These are phyloP conservation scores for Rhizopogon vinicolor DNA, from an alignment of 768 basidiomycete species.

Conservation along the genomic window DNA sequence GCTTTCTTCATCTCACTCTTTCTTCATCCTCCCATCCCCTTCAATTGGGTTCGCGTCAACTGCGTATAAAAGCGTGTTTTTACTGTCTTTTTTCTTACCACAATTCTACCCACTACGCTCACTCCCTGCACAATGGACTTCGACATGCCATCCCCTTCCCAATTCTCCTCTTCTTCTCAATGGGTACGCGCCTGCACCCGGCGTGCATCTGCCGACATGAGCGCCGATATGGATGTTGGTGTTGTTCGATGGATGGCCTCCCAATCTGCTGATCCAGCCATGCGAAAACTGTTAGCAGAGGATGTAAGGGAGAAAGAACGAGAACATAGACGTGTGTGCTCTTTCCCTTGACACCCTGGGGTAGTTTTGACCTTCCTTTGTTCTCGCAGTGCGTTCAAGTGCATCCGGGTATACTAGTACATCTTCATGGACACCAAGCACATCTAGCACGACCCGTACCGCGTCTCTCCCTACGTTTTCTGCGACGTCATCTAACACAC, in stretches of 20 bases:
- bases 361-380: not conserved
- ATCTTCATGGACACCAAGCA: not conserved
- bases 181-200: not conserved
- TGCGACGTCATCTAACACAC: not conserved
- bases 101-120: not conserved
- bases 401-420: not conserved
- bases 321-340: not conserved
- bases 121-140: not conserved
- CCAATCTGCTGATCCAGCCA: not conserved
- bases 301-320: not conserved
- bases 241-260: not conserved
- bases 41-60: not conserved
- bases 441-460: not conserved
- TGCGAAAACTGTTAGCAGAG: not conserved
- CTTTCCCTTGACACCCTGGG: not conserved
- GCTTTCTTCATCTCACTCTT: not conserved
- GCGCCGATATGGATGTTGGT: not conserved
- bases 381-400: not conserved
- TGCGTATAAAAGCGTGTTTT: not conserved
- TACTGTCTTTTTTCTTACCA: not conserved
- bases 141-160: not conserved
- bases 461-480: not conserved
- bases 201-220: not conserved
- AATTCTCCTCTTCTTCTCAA: not conserved
- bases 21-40: not conserved